Percentiles rank a stretch among this genome's conserved stretches.
Evolutionary conservation across 768 basidiomycete species (phyloP).

Genomic region (Cystofilobasidium ferigula): DNA sequence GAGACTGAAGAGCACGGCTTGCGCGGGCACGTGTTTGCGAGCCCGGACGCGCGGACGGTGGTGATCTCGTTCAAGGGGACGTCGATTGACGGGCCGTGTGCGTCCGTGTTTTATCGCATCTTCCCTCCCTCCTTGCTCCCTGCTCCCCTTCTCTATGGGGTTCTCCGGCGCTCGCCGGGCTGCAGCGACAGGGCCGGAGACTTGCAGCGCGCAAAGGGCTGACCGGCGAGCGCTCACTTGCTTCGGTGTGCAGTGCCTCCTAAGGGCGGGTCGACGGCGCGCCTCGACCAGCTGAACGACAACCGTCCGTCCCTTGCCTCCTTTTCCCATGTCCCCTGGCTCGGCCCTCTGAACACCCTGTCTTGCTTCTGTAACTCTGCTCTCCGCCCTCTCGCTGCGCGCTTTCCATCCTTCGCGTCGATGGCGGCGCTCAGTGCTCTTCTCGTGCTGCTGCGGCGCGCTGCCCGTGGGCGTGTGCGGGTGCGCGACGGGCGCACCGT

Average conservation of each 20-base stretch:
- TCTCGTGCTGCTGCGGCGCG: constrained; percentile 17
- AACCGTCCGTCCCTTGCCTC: not conserved
- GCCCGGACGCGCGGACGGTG: constrained; percentile 6
- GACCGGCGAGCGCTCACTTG: no score
- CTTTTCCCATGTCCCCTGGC: no score
- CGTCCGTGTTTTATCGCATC: no score
- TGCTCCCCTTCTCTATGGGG: not conserved
- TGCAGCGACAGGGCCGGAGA: no score
- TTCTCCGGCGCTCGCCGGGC: no score
- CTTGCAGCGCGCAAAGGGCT: no score
- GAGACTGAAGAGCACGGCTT: constrained; percentile 8
- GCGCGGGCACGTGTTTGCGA: constrained; percentile 20
- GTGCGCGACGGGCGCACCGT: no score
- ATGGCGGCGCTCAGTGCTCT: constrained; percentile 2
- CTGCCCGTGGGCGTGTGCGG: not conserved
- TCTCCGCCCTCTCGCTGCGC: no score
- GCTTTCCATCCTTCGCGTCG: no score
- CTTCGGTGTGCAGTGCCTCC: not conserved
- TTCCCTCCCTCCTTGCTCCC: not conserved
- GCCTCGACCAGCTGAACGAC: constrained; percentile 19
- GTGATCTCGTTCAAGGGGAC: constrained; percentile 25
- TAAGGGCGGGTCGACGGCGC: constrained; percentile 15
- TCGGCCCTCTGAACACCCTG: not conserved
- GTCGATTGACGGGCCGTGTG: constrained; percentile 6
- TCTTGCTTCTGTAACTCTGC: not conserved